These are phyloP conservation scores for Blastomyces parvus DNA, from an alignment of 2,329 filamentous ascomycete genomes.

Conservation along the genomic window DNA sequence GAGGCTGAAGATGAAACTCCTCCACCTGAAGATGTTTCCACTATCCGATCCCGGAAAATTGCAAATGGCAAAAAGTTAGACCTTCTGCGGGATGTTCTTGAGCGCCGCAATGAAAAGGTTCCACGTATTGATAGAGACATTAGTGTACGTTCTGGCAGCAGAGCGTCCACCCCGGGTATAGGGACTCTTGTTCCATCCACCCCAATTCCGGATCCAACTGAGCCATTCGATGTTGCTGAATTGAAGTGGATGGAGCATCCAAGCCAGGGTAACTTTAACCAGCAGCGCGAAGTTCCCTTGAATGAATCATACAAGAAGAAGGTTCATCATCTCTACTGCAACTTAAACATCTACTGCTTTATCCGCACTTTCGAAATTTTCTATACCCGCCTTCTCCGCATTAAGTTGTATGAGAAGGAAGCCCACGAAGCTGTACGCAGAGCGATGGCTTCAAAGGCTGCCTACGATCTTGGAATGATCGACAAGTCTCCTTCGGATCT, in stretches of 20 bases:
- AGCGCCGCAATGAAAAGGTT: slow-evolving; percentile 62
- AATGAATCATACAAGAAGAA: slow-evolving; percentile 74
- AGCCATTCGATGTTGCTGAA: slow-evolving; percentile 44
- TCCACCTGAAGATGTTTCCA: slow-evolving; percentile 56
- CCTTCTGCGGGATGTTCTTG: slow-evolving; percentile 76
- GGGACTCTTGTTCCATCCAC: slow-evolving; percentile 41
- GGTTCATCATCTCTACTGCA: slow-evolving; percentile 83
- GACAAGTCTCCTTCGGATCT: slow-evolving; percentile 66
- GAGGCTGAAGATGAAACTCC: slow-evolving; percentile 64
- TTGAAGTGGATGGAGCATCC: slow-evolving; percentile 54
- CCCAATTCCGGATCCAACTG: slow-evolving; percentile 20
- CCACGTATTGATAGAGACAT: slow-evolving; percentile 67
- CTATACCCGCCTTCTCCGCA: slow-evolving; percentile 69
- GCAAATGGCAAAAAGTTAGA: slow-evolving; percentile 58
- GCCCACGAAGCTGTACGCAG: slow-evolving; percentile 66
- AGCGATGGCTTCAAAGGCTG: slow-evolving; percentile 66
- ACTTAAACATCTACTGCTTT: slow-evolving; percentile 87
- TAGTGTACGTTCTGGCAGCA: slow-evolving; percentile 66
- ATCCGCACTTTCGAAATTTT: slow-evolving; percentile 88
- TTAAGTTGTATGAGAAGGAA: slow-evolving; percentile 68
- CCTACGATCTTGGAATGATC: slow-evolving; percentile 71
- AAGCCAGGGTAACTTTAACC: slow-evolving; percentile 45
- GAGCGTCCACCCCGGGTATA: slow-evolving; percentile 79
- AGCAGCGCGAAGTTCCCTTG: slow-evolving; percentile 53
- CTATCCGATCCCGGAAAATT: slow-evolving; percentile 55